Base-by-base conservation (phyloP, 352 stramenopile genomes). In the Blastocystis sp. region DNA sequence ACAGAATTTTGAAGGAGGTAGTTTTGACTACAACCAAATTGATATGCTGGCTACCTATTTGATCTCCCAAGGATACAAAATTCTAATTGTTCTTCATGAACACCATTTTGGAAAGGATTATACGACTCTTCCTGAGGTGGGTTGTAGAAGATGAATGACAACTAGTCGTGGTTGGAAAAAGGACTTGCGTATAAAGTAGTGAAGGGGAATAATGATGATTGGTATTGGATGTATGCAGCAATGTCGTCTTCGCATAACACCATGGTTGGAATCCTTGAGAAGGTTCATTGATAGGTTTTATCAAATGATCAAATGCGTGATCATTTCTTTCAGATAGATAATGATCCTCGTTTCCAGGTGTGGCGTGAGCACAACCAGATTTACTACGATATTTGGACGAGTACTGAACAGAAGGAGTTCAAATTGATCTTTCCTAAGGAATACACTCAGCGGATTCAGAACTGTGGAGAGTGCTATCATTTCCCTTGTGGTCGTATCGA, bases 271-370 rank as follows among this genome's bases (percentile, higher is more conserved):
- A 88, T 80, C 21, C 75, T 88, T 46, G 78, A 69, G 35, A 42
- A 73, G 29, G 89, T 90, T 21, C 88, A 97, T 24, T 91, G 96
- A 54, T 77, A 87, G 77, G 63, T 87, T n/a, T 90, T 99, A 9
- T 97, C 95, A 1, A 99, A 98, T 91, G 96, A 99, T 90, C 94
- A 98, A 91, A 98, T 99, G 96, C 92, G 96, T 75, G 96, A 99
- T 92, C 96, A 99, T 91, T 95, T 98, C 90, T 99, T 99, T 91
- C 93, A 97, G 90, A 98, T 99, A 94, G 93, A 98, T 86, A 93
- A 95, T 86, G 94, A 95, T 83, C 90, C 91, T 24, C 92, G 92
- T n/a, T 98, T 98, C 89, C 90, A 95, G 63, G 91, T 93, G 67
- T 98, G 95, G 95, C 98, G 97, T 89, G 95, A 98, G 90, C 92